phyloP scores from a whole-genome alignment of 148 eudicot species.

The Simmondsia chinensis region DNA sequence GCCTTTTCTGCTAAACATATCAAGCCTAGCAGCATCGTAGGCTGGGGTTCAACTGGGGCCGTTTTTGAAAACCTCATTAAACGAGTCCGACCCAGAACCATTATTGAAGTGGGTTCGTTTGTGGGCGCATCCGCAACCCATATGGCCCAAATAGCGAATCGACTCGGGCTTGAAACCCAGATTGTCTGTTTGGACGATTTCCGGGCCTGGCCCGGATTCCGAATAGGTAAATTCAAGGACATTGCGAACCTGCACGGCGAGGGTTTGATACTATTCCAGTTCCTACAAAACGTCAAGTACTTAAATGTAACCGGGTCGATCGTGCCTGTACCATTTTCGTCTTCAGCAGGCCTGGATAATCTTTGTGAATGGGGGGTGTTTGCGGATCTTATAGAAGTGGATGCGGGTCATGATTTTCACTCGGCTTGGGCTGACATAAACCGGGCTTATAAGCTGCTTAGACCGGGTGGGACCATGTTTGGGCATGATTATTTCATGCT shows the following conservation, averaged over 20 bases:
- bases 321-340: slow-evolving; percentile 43
- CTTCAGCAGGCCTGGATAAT: slow-evolving; percentile 30
- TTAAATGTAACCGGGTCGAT: slow-evolving; percentile 24
- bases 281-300: slow-evolving; percentile 53
- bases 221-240: slow-evolving; percentile 7
- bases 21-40: slow-evolving; percentile 24
- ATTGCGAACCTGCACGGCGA: slow-evolving; percentile 46
- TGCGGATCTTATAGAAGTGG: slow-evolving; percentile 59
- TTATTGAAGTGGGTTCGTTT: slow-evolving; percentile 64
- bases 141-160: slow-evolving; percentile 47
- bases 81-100: slow-evolving; percentile 33
- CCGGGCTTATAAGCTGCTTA: slow-evolving; percentile 42
- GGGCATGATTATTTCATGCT: slow-evolving; percentile 55
- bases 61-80: slow-evolving; percentile 51
- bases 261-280: slow-evolving; percentile 40
- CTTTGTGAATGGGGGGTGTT: slow-evolving; percentile 61
- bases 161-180: slow-evolving; percentile 37
- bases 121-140: slow-evolving; percentile 76
- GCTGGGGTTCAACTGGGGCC: slow-evolving; percentile 68
- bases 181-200: slow-evolving; percentile 71
- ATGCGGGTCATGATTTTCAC: slow-evolving; percentile 71
- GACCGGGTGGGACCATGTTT: slow-evolving; percentile 65
- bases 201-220: slow-evolving; percentile 64
- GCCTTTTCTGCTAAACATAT: slow-evolving; percentile 24
- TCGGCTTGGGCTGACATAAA: slow-evolving; percentile 77